Evolutionary conservation across 257 asterid genomes (phyloP), one percentile per base, ranked within the genome.

Genomic region (Primulina huaijiensis): DNA sequence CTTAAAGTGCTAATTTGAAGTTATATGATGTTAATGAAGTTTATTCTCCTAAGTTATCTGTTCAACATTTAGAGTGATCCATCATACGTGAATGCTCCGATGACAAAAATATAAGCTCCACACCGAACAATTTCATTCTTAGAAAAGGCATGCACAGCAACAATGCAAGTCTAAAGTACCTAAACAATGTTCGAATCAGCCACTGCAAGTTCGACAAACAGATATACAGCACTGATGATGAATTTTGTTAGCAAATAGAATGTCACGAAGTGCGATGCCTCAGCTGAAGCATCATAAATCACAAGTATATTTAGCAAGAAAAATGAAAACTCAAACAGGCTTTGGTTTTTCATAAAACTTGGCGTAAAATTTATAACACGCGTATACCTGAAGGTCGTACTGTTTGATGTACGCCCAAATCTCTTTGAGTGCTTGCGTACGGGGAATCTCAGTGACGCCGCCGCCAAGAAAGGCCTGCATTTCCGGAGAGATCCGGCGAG

Each of bases 401-500:
- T 71, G 69, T 66, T 92, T 92, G 65, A 92, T 90, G 65, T 90
- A 72, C 6, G 90, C 95, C 98, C 97, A 92, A 82, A 93, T 89
- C 76, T 79, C 80, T 77, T 86, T 86, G 50, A 88, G 89, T 8
- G 82, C 90, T 69, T 87, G 87, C 57, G 97, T 87, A 29, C 96
- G 90, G 9, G 96, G 85, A 65, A 90, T 82, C 84, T 90, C 98
- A 30, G 92, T 8, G 8, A 83, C 82, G 12, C 96, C 96, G 17
- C 96, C 98, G 57, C 96, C 98, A 46, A 90, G 89, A 73, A 92
- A 90, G n/a, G 85, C 89, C 83, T 80, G 93, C 96, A 90, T 88
- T 71, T 87, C 96, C 40, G 88, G 88, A 10, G 98, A 88, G 2
- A 93, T 95, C 0, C 78, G 82, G 62, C 86, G 85, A 20, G 98